Evolutionary conservation across 345 rosid genomes (phyloP).

Genomic region (Melaleuca quinquenervia): DNA sequence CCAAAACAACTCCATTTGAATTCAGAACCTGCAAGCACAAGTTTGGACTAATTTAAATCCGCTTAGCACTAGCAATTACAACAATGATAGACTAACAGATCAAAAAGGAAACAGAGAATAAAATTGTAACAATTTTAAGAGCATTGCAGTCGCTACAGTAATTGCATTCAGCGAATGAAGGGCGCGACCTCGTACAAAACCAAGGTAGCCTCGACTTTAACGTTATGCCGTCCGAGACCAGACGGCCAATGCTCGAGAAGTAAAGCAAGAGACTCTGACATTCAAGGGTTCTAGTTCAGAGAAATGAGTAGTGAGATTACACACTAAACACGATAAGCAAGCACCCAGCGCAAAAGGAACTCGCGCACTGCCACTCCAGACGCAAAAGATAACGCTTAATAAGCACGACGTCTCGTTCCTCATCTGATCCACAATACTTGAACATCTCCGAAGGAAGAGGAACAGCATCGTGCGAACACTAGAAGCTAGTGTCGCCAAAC

Average conservation of each 20-base stretch:
- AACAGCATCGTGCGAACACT: not conserved
- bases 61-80: not conserved
- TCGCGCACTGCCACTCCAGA: not conserved
- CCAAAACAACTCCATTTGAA: slow-evolving; percentile 77
- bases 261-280: not conserved
- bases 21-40: slow-evolving; percentile 54
- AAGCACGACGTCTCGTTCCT: not conserved
- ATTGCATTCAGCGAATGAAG: not conserved
- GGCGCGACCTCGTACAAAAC: not conserved
- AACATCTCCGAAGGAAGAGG: not conserved
- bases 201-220: not conserved
- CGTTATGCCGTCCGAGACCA: not conserved
- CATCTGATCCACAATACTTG: not conserved
- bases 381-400: no score
- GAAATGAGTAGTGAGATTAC: not conserved
- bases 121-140: not conserved
- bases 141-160: not conserved
- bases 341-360: not conserved
- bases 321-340: not conserved
- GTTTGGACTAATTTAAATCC: not conserved
- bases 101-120: not conserved
- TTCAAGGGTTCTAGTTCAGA: not conserved
- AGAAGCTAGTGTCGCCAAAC: not conserved
- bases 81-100: not conserved
- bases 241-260: not conserved